Percentiles rank a stretch among this genome's conserved stretches.
phyloP scores from a whole-genome alignment of 176 grass and related monocot species.

The Melocanna baccifera region DNA sequence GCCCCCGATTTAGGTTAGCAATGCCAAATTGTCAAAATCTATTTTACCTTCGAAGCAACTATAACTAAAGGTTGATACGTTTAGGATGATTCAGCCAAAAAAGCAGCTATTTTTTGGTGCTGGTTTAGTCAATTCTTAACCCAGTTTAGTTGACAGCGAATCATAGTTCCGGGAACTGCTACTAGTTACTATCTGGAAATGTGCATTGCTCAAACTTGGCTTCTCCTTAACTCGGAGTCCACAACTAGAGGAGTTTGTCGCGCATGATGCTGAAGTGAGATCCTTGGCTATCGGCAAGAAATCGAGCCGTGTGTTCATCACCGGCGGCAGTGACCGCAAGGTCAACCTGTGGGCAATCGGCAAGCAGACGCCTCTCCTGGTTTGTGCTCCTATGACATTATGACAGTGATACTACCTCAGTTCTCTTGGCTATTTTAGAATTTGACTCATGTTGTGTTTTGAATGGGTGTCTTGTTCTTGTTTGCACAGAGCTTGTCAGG shows the following conservation, averaged over 20 bases:
- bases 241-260: constrained; percentile 76
- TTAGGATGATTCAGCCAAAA: neutral
- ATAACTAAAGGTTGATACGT: neutral
- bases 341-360: constrained; percentile 90
- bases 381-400: constrained; percentile 32
- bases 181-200: neutral
- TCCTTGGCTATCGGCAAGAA: constrained; percentile 86
- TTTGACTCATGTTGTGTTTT: constrained; percentile 24
- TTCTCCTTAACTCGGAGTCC: constrained; percentile 41
- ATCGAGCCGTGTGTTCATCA: constrained; percentile 81
- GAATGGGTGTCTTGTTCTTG: constrained; percentile 1
- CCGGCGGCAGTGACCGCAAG: constrained; percentile 70
- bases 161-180: neutral
- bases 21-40: neutral
- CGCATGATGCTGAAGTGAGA: constrained; percentile 69
- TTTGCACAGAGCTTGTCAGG: constrained; percentile 73
- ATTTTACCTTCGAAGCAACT: neutral
- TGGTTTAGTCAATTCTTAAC: neutral
- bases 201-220: constrained; percentile 5
- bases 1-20: constrained; percentile 17
- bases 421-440: neutral
- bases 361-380: constrained; percentile 73
- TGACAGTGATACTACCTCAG: neutral
- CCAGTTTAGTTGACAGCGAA: neutral
- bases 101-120: neutral